A percentile compares a stretch with the other conserved stretches of the same genome.
Evolutionary conservation across 345 rosid species (phyloP).

Genomic region (Odontarrhena argentea): DNA sequence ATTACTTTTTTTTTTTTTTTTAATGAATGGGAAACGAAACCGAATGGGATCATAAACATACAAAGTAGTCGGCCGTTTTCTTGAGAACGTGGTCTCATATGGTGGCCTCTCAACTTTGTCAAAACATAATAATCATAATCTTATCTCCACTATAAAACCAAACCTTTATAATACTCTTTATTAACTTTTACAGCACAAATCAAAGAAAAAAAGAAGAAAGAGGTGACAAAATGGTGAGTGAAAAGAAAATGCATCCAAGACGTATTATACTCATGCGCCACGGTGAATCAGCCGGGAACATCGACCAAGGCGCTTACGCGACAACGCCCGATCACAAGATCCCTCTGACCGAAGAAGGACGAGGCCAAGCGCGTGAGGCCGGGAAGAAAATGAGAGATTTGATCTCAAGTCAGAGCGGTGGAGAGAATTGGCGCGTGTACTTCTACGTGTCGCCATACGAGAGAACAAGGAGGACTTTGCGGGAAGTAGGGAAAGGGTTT

Average conservation of each 20-base stretch:
- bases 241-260: conserved; percentile 54
- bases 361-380: conserved; percentile 59
- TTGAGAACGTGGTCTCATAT: conserved; percentile 34
- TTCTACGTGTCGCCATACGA: conserved; percentile 94
- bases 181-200: no score
- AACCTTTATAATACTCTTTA: not conserved
- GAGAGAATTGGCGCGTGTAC: conserved; percentile 64
- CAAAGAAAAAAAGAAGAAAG: not conserved
- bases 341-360: conserved; percentile 63
- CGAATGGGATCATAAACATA: conserved; percentile 25
- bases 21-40: conserved; percentile 38
- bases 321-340: conserved; percentile 90
- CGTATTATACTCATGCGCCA: conserved; percentile 92
- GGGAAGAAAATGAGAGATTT: conserved; percentile 54
- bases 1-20: not conserved
- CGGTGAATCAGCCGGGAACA: conserved; percentile 91
- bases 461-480: conserved; percentile 75
- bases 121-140: conserved; percentile 7
- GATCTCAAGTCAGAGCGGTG: conserved; percentile 36
- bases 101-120: conserved; percentile 32
- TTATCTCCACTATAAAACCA: conserved; percentile 18
- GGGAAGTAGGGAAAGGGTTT: conserved; percentile 83
- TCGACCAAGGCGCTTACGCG: conserved; percentile 73
- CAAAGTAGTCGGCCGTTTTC: not conserved
- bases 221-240: conserved; percentile 18